A percentile compares a stretch with the other conserved stretches of the same genome.
Evolutionary conservation across 257 asterid species (phyloP).

Genomic region (Osmanthus fragrans): DNA sequence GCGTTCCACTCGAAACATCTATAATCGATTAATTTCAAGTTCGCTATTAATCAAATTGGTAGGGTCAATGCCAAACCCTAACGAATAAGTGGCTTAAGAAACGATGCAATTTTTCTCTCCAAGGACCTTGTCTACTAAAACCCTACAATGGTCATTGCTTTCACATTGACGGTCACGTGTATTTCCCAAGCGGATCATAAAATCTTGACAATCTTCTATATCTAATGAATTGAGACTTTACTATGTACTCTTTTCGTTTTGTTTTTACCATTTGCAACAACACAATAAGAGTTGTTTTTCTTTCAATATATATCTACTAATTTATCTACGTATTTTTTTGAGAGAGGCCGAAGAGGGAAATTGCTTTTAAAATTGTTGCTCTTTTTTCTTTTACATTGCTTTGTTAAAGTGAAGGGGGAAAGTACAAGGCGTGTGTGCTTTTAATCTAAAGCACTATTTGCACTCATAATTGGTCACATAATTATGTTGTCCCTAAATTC

Average conservation of each 20-base stretch:
- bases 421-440: slow-evolving; percentile 51
- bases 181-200: neutral
- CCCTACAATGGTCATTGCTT: neutral
- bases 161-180: neutral
- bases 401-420: slow-evolving; percentile 34
- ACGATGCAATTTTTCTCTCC: neutral
- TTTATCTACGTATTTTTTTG: neutral
- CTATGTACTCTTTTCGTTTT: neutral
- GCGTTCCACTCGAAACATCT: neutral
- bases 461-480: slow-evolving; percentile 42
- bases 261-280: neutral
- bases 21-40: neutral
- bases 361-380: neutral
- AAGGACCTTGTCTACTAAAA: neutral
- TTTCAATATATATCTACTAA: too few relatives aligned
- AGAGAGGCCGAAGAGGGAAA: neutral
- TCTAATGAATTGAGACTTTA: neutral
- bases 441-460: slow-evolving; percentile 40
- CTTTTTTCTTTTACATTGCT: slow-evolving; percentile 2
- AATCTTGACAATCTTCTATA: too few relatives aligned
- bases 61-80: neutral
- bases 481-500: slow-evolving; percentile 44
- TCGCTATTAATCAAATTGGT: too few relatives aligned
- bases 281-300: neutral
- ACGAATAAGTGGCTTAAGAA: neutral